These are phyloP conservation scores for Ricinus communis DNA, from an alignment of 345 rosid species.

Conservation along the genomic window DNA sequence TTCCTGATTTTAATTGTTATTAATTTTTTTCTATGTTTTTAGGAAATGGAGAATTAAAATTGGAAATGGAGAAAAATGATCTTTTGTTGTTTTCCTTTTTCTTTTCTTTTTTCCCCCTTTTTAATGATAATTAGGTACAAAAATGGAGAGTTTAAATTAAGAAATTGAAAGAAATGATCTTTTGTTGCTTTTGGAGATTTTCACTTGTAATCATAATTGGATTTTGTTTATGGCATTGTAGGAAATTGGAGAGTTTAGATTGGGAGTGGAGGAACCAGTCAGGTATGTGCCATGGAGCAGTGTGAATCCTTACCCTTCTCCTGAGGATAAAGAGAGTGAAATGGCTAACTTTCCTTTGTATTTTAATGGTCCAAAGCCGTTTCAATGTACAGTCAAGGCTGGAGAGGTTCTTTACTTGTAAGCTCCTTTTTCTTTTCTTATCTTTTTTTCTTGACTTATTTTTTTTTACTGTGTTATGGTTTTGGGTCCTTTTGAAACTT, in stretches of 20 bases:
- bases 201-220: neutral
- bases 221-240: conserved; percentile 22
- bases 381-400: conserved; percentile 68
- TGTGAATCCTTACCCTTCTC: conserved; percentile 70
- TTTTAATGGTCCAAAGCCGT: conserved; percentile 78
- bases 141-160: too few relatives aligned
- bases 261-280: conserved; percentile 64
- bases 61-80: too few relatives aligned
- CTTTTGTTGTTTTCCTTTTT: neutral
- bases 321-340: conserved; percentile 41
- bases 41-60: too few relatives aligned
- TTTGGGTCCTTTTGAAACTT: neutral
- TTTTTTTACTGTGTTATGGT: neutral
- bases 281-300: conserved; percentile 79
- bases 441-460: neutral
- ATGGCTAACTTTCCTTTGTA: conserved; percentile 60
- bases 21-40: too few relatives aligned
- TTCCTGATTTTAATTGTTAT: too few relatives aligned
- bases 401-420: conserved; percentile 89
- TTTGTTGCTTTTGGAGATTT: neutral
- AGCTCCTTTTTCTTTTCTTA: conserved; percentile 26
- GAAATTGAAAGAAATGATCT: neutral
- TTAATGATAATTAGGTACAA: too few relatives aligned
- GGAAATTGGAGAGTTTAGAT: conserved; percentile 48
- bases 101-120: too few relatives aligned